Base-by-base conservation (phyloP, 345 rosid genomes). In the Firmiana major region DNA sequence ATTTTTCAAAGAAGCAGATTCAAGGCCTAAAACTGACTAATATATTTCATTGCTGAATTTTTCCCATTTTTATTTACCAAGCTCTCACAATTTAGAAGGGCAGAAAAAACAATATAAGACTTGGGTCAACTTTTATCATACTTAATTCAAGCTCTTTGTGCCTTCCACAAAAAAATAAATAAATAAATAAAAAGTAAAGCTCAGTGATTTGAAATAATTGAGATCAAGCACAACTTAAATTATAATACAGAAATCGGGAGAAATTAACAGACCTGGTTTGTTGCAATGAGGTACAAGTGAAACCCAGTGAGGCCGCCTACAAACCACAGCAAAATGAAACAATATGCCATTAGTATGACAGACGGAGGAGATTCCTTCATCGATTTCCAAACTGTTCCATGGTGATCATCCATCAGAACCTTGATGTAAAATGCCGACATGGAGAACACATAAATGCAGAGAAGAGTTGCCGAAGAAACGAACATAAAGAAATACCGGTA, bases 401-500 rank as follows among this genome's bases (percentile, higher is more conserved):
- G 86, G 63, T 92, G 58, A 71, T 91, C 80, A 79, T 87, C 89
- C 98, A 92, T 93, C 84, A 96, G 83, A 81, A 89, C 81, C 85
- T 91, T 96, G 75, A 93, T 89, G 91, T 96, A 91, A 69, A 89
- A 57, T 34, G 97, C 97, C 22, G 94, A 93, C 87, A 92, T 84
- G 74, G 93, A 83, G 72, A 96, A 96, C 78, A 96, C 96, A 55
- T 90, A 93, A 81, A 93, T 87, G 87, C 98, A 93, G 48, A 96
- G 98, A 86, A 93, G 87, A 43, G 98, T 85, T 60, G 94, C 78
- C 24, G 94, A 96, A 22, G 98, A 91, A 75, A 93, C 94, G 75
- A 93, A 96, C 98, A 96, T 90, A 77, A 96, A 96, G 92, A 93
- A 96, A 89, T 71, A 93, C 57, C 97, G 94, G 83, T 95, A 95